A percentile compares a stretch with the other conserved stretches of the same genome.
phyloP scores from a whole-genome alignment of 352 stramenopile species.

The Phytophthora vignae region DNA sequence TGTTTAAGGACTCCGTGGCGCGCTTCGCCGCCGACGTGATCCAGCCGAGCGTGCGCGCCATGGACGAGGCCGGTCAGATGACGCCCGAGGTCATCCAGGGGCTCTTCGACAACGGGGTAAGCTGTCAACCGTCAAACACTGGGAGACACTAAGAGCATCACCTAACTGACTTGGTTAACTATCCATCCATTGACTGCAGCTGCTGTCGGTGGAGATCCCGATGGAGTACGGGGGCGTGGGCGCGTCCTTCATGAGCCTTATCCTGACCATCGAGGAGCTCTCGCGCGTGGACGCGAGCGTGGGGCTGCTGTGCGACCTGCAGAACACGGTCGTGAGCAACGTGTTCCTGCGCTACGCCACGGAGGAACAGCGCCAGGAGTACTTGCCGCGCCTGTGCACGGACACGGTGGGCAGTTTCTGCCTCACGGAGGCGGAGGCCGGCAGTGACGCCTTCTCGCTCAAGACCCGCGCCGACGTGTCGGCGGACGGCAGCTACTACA shows the following conservation, averaged over 20 bases:
- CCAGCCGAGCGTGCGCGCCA: constrained; percentile 87
- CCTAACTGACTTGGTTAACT: no score
- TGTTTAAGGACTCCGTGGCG: constrained; percentile 86
- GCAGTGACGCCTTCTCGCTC: constrained; percentile 96
- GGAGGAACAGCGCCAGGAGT: constrained; percentile 83
- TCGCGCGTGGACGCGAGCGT: constrained; percentile 95
- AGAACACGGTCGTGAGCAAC: constrained; percentile 96
- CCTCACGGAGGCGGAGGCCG: constrained; percentile 92
- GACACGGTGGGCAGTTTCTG: constrained; percentile 94
- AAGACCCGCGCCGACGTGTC: constrained; percentile 90
- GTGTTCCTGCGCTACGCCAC: constrained; percentile 85
- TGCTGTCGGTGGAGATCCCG: constrained; percentile 96
- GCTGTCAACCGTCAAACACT: background rate
- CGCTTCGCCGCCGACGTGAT: constrained; percentile 89
- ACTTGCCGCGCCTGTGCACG: constrained; percentile 73
- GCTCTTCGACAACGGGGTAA: constrained; percentile 92
- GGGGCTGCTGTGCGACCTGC: constrained; percentile 95
- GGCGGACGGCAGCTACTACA: constrained; percentile 91
- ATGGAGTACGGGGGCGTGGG: constrained; percentile 93
- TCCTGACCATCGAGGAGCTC: constrained; percentile 96
- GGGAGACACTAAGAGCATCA: no score
- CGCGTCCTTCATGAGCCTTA: constrained; percentile 94
- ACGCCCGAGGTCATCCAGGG: constrained; percentile 86
- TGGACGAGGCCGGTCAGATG: constrained; percentile 94
- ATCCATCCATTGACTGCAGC: constrained; percentile 20